Evolutionary conservation across 106 monocot species (phyloP), one percentile per base, ranked within the genome.

Genomic region (Platanthera zijinensis): DNA sequence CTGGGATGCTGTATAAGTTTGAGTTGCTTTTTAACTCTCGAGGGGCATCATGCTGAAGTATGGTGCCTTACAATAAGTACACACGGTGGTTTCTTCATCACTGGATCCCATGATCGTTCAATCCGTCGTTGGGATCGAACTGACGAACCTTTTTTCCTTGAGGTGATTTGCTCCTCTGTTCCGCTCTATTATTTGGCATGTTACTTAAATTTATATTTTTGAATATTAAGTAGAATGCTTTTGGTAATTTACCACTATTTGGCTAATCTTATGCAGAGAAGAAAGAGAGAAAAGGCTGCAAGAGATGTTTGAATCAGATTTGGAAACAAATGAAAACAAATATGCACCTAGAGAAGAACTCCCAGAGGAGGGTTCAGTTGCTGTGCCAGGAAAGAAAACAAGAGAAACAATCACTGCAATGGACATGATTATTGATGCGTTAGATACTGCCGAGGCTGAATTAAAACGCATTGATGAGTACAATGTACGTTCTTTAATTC

Each of bases 1-100:
- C 64, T 94, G 99, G 99, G 94, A 99, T 92, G 99, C 93, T 66
- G 99, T n/a, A 94, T 78, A 99, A 94, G 75, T 99, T 99, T 80
- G 89, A 99, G 84, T 74, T 90, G 56, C 81, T 99, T 51, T 51
- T 80, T 99, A 68, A 88, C 90, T 82, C 88, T 99, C 49, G 92
- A 92, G 74, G 99, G 99, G 62, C 99, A 99, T 85, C 99, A 94
- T 85, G 94, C 91, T 75, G 86, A 94, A 83, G 81, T 94, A 78
- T 94, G 88, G 89, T 94, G 92, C 64, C 94, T 99, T 73, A 79
- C 94, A 62, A 57, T 92, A 54, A 99, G 99, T 75, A 80, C 70
- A 85, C 86, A 86, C 76, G 99, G 99, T 77, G 94, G 92, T 83
- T 99, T 94, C 57, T 59, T 99, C 69, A 81, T 99, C 75, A 92